A percentile compares a stretch with the other conserved stretches of the same genome.
Conservation (phyloP, 352 stramenopile genomes). For the Pythium coloratum region DNA sequence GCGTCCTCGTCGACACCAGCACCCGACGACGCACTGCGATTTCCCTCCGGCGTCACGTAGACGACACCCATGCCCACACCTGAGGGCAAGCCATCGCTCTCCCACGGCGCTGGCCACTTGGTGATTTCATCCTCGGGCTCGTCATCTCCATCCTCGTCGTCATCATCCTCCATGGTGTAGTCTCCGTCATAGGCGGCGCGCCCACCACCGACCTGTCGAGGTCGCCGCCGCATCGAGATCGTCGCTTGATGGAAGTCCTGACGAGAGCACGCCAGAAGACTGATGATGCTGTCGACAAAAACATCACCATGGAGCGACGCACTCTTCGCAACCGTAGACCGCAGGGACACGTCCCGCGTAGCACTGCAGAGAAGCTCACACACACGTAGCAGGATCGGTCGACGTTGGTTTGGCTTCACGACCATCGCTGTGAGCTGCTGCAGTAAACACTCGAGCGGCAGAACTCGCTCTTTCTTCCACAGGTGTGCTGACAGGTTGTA, state of each 20-base stretch:
- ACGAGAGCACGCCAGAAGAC: slow-evolving; percentile 47
- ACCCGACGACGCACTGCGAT: slow-evolving; percentile 41
- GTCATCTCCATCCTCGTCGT: slow-evolving; percentile 55
- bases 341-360: slow-evolving; percentile 52
- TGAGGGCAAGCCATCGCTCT: slow-evolving; percentile 67
- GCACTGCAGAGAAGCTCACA: slow-evolving; percentile 67
- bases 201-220: slow-evolving; percentile 5
- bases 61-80: slow-evolving; percentile 78
- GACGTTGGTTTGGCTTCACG: slow-evolving; percentile 32
- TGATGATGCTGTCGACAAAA: slow-evolving; percentile 55
- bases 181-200: slow-evolving; percentile 28
- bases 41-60: slow-evolving; percentile 69
- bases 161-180: slow-evolving; percentile 53
- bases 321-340: slow-evolving; percentile 44
- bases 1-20: slow-evolving; percentile 37
- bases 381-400: slow-evolving; percentile 56
- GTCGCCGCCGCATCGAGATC: slow-evolving; percentile 29
- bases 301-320: slow-evolving; percentile 38
- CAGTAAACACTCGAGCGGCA: slow-evolving; percentile 67
- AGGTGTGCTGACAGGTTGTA: slow-evolving; percentile 59
- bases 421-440: slow-evolving; percentile 51
- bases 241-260: slow-evolving; percentile 46
- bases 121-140: slow-evolving; percentile 50
- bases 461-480: slow-evolving; percentile 58
- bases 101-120: slow-evolving; percentile 73